Evolutionary conservation across 257 asterid genomes (phyloP).

Genomic region (Solanum corneliomulleri): DNA sequence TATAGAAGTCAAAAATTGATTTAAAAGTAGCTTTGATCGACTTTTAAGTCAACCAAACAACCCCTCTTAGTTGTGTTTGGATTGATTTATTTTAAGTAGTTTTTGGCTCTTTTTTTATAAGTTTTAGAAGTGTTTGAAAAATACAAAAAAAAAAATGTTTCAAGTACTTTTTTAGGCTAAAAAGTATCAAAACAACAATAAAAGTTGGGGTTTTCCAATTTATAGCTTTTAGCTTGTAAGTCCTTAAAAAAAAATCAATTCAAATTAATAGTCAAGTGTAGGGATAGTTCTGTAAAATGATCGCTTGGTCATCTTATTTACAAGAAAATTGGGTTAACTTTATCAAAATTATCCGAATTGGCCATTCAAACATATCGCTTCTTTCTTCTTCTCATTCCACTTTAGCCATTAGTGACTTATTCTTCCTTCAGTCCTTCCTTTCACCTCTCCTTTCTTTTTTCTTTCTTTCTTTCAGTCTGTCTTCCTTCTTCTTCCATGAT

Average conservation of each 20-base stretch:
- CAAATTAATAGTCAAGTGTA: background rate
- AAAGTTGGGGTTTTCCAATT: background rate
- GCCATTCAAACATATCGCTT: background rate
- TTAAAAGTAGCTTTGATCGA: too few relatives aligned
- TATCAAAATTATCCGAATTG: too few relatives aligned
- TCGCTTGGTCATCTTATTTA: background rate
- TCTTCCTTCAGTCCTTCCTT: background rate
- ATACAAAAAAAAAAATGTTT: too few relatives aligned
- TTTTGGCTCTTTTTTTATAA: too few relatives aligned
- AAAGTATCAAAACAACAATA: too few relatives aligned
- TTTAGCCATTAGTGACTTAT: background rate
- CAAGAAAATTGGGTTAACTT: background rate
- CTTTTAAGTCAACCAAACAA: too few relatives aligned
- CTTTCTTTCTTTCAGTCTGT: background rate
- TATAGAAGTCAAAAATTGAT: too few relatives aligned
- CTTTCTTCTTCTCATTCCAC: background rate
- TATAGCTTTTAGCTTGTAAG: background rate
- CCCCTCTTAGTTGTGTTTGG: background rate
- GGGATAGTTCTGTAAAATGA: too few relatives aligned
- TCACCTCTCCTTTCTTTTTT: background rate
- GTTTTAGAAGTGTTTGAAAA: background rate
- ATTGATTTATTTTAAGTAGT: background rate
- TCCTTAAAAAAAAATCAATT: background rate
- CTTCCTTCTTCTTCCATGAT: background rate
- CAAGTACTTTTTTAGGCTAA: background rate